Base-by-base conservation (phyloP, 257 asterid species). In the Fraxinus anomala region DNA sequence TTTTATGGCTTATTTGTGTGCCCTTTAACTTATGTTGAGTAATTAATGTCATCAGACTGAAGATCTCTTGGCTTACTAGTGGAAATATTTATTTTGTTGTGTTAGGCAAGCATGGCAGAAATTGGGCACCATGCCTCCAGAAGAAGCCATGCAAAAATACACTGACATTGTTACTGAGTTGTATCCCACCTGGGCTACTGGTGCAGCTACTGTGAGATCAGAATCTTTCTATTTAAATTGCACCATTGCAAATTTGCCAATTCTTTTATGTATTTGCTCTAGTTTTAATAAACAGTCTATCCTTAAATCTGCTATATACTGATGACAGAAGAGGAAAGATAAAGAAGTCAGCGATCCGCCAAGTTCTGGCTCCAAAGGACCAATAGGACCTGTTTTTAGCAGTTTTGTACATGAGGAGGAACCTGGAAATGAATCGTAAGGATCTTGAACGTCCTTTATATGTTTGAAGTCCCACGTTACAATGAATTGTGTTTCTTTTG, bases 371-470 rank as follows among this genome's bases (percentile, higher is more conserved):
- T 85, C 97, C 33, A 87, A 74, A 69, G 94, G 92, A 72, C 97
- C 97, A 24, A 93, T 96, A 94, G 99, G 98, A 77, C 98, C 98
- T 80, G 98, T 96, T 82, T 93, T 96, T 87, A 96, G 99, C 86
- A 79, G 92, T 81, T 87, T 89, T 72, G 63, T 86, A 37, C 86
- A 85, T 59, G 97, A 96, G 82, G 99, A 96, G 84, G 97, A 93
- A 76, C 78, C 97, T 5, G 96, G 86, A 76, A 83, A 85, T 83
- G 94, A 96, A 66, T 85, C 90, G 97, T 93, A 87, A 87, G 99
- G 80, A 85, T 86, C 81, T 78, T 79, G 30, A 73, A 76, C 51
- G 69, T 40, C 33, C 16, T 19, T 68, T 71, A 28, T 79, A 56
- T 44, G 21, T 70, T 68, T 82, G 66, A 19, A 19, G 28, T 56